Conservation (phyloP, 1,284 basidiomycete species). For the Mycena sp. region DNA sequence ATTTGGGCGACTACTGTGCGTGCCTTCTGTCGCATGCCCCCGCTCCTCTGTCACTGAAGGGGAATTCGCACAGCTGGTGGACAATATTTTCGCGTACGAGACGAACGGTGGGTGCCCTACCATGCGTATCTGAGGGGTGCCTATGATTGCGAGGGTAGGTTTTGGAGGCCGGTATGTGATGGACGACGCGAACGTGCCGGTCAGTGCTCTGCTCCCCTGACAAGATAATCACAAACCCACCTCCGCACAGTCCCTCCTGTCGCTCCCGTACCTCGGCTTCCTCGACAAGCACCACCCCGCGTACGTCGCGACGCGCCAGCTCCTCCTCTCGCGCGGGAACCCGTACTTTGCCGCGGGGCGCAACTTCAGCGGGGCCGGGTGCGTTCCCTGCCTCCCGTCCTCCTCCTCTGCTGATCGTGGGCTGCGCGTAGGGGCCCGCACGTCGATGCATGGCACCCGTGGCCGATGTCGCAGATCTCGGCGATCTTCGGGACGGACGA, state of each 20-base stretch:
- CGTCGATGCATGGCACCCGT: conserved; percentile 76
- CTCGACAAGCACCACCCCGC: conserved; percentile 64
- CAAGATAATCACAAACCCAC: neutral
- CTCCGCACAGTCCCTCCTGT: conserved; percentile 64
- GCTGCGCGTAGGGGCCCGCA: conserved; percentile 72
- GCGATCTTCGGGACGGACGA: conserved; percentile 79
- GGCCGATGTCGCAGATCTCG: conserved; percentile 84
- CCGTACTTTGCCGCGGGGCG: conserved; percentile 75
- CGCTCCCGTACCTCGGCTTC: conserved; percentile 83
- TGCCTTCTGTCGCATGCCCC: neutral
- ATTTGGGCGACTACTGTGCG: conserved; percentile 72
- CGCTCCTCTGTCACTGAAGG: too few relatives aligned
- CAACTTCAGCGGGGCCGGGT: conserved; percentile 76
- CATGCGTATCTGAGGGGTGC: conserved; percentile 9
- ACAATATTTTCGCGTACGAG: conserved; percentile 80
- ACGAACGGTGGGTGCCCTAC: conserved; percentile 63
- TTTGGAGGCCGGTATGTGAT: conserved; percentile 78
- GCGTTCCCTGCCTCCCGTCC: conserved; percentile 33
- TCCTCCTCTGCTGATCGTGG: neutral
- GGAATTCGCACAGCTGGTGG: conserved; percentile 53
- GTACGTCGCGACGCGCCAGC: conserved; percentile 69
- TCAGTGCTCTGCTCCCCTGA: conserved; percentile 43
- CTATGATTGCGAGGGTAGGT: conserved; percentile 44
- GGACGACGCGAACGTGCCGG: conserved; percentile 87
- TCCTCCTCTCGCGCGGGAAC: conserved; percentile 71